A percentile compares a stretch with the other conserved stretches of the same genome.
These are phyloP conservation scores for Claviceps sp. DNA, from an alignment of 2,329 filamentous ascomycete genomes.

Conservation along the genomic window DNA sequence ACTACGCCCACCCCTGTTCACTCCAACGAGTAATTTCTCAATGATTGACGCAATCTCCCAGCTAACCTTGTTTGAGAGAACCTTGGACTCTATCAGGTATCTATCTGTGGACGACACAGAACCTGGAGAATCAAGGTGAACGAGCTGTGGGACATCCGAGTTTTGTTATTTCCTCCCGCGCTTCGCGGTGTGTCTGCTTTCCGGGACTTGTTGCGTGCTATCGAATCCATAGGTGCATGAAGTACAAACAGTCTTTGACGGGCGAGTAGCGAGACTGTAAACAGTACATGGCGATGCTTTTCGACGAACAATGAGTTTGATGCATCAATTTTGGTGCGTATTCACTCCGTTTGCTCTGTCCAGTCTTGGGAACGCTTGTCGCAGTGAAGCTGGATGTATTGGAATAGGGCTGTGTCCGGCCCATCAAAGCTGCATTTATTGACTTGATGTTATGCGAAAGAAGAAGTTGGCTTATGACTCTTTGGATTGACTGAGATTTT, in stretches of 20 bases:
- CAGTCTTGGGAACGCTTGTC: too few species aligned
- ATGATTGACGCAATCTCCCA: slow-evolving; percentile 8
- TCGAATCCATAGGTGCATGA: background rate
- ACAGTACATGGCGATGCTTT: background rate
- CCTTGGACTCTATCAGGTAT: background rate
- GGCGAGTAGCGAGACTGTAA: background rate
- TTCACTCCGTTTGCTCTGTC: too few species aligned
- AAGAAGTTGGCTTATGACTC: too few species aligned
- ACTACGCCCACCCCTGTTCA: slow-evolving; percentile 9
- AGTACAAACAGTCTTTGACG: too few species aligned
- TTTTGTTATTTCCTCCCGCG: background rate
- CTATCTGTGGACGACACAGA: slow-evolving; percentile 11
- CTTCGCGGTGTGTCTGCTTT: background rate
- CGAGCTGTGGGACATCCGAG: slow-evolving; percentile 3
- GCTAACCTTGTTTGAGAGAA: slow-evolving; percentile 12
- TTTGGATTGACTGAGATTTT: too few species aligned
- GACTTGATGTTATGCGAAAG: too few species aligned
- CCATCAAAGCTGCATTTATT: too few species aligned
- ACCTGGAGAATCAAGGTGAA: slow-evolving; percentile 7
- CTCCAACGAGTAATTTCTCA: slow-evolving; percentile 11
- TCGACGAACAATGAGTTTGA: background rate
- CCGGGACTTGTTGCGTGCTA: background rate
- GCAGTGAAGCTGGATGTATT: too few species aligned
- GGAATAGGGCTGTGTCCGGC: too few species aligned
- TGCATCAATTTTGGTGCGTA: background rate